Percentiles rank a stretch among this genome's conserved stretches.
Conservation (phyloP, 108 stramenopile genomes). For the Aurantiochytrium sp. region DNA sequence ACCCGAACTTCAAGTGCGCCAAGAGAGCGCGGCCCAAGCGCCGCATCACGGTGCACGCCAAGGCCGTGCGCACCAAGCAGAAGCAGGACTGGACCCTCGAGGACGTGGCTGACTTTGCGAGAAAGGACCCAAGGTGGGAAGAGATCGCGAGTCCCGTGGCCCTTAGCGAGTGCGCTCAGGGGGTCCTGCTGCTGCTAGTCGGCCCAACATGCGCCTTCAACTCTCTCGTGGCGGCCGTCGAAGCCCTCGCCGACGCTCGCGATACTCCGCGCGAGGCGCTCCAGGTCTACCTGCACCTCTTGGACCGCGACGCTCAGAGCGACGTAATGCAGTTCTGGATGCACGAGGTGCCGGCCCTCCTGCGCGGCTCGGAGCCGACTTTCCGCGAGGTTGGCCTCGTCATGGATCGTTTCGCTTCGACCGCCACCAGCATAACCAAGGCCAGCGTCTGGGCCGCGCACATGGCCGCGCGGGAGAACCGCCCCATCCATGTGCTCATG, state of each 20-base stretch:
- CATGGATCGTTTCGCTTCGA: background rate
- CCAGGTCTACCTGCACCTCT: background rate
- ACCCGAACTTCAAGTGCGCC: background rate
- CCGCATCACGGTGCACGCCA: background rate
- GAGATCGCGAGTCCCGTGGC: background rate
- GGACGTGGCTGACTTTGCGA: background rate
- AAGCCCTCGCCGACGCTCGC: background rate
- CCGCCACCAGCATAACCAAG: background rate
- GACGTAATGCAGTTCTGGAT: background rate
- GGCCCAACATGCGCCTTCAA: background rate
- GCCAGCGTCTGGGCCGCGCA: background rate
- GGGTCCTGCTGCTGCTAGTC: background rate
- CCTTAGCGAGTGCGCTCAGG: background rate
- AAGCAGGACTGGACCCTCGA: background rate
- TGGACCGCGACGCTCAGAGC: background rate
- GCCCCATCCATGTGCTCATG: background rate
- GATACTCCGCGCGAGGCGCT: background rate
- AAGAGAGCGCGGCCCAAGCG: background rate
- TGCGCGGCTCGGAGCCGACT: background rate
- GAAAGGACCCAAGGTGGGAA: background rate
- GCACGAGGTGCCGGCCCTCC: background rate
- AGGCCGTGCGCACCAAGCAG: background rate
- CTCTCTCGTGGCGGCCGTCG: background rate
- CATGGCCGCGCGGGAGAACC: background rate
- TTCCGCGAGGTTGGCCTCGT: background rate